Conservation (phyloP, 148 eudicot species). For the Vaccinium corymbosum region DNA sequence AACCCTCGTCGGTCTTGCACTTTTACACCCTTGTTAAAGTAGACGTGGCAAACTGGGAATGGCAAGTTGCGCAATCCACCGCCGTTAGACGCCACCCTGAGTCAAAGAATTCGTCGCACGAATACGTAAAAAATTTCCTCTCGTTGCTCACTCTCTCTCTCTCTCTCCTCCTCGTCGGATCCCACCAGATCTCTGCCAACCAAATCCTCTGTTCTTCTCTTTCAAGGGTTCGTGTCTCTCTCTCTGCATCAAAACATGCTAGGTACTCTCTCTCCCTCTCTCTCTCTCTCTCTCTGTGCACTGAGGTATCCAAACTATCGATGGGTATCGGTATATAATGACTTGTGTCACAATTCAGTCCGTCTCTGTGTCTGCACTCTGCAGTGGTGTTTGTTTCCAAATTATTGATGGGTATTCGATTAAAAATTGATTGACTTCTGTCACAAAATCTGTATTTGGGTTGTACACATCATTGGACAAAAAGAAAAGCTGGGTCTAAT, state of each 20-base stretch:
- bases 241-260: not conserved
- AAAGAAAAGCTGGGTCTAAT: not conserved
- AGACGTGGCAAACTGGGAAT: too few relatives aligned
- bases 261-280: constrained; percentile 5
- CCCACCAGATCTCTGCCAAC: not conserved
- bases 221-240: not conserved
- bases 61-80: too few relatives aligned
- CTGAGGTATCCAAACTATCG: too few relatives aligned
- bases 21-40: too few relatives aligned
- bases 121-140: too few relatives aligned
- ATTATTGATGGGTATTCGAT: not conserved
- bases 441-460: not conserved
- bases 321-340: too few relatives aligned
- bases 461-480: not conserved
- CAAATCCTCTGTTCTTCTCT: constrained; percentile 1
- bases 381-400: too few relatives aligned
- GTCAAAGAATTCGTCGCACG: too few relatives aligned
- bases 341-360: not conserved
- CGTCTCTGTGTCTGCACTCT: constrained; percentile 1
- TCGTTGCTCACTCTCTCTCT: too few relatives aligned
- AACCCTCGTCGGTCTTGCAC: too few relatives aligned
- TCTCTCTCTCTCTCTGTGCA: not conserved
- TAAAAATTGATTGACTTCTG: not conserved
- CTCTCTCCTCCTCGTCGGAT: too few relatives aligned
- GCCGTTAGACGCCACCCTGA: too few relatives aligned